Evolutionary conservation across 164 flowering plant genomes (phyloP).

Genomic region (Nymphaea thermarum): DNA sequence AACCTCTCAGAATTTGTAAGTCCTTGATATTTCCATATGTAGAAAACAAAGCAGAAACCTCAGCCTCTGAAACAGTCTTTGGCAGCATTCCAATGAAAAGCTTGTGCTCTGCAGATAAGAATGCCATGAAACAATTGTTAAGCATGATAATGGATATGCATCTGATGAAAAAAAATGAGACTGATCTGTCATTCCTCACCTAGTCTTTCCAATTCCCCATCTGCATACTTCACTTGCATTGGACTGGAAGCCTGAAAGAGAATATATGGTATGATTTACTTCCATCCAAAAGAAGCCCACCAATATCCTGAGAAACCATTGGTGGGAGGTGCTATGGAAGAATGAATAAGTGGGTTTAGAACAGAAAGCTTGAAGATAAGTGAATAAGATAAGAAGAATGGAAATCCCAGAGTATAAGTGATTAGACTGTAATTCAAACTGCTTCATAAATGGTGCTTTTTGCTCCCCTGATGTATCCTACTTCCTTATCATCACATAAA

Average conservation of each 20-base stretch:
- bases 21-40: slow-evolving; percentile 80
- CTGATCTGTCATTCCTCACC: slow-evolving; percentile 25
- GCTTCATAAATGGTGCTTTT: no score
- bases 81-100: slow-evolving; percentile 99
- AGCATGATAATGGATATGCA: background rate
- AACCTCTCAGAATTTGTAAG: slow-evolving; percentile 83
- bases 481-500: no score
- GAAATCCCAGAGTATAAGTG: no score
- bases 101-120: slow-evolving; percentile 59
- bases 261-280: background rate
- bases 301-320: no score
- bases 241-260: slow-evolving; percentile 89
- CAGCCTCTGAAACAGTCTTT: slow-evolving; percentile 81
- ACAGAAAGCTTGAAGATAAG: no score
- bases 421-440: no score
- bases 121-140: background rate
- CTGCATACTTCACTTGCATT: slow-evolving; percentile 99
- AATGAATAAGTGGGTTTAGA: no score
- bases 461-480: no score
- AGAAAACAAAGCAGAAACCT: slow-evolving; percentile 68
- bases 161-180: no score
- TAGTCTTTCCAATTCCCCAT: slow-evolving; percentile 98
- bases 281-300: no score
- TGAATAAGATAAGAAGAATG: no score
- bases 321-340: no score